A percentile compares a stretch with the other conserved stretches of the same genome.
Evolutionary conservation across 1,284 basidiomycete species (phyloP).

Genomic region (Marasmius sp.): DNA sequence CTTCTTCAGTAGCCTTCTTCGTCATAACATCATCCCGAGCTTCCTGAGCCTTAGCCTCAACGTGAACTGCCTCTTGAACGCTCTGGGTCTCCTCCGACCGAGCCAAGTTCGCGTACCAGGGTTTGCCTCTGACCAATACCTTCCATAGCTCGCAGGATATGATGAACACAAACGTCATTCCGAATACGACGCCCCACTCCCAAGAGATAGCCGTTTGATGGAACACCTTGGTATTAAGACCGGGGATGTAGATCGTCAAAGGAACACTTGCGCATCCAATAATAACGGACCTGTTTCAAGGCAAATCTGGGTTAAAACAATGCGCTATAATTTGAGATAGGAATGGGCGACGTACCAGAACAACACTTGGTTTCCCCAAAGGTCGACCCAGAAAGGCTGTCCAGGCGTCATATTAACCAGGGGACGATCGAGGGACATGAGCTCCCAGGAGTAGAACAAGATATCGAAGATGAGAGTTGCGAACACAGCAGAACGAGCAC

Average conservation of each 20-base stretch:
- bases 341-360: conserved; percentile 46
- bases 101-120: conserved; percentile 4
- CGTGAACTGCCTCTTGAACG: background rate
- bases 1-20: no score
- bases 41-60: background rate
- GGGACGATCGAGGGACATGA: conserved; percentile 41
- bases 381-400: conserved; percentile 44
- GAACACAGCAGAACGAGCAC: conserved; percentile 54
- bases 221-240: conserved; percentile 41
- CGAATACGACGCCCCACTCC: conserved; percentile 44
- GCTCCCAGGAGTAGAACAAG: conserved; percentile 41
- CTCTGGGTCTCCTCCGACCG: background rate
- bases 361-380: conserved; percentile 54
- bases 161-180: conserved; percentile 35
- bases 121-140: conserved; percentile 11
- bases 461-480: conserved; percentile 54
- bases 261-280: conserved; percentile 15
- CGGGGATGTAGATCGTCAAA: conserved; percentile 48
- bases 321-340: background rate
- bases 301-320: background rate
- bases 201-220: conserved; percentile 42
- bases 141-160: conserved; percentile 38
- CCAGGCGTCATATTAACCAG: conserved; percentile 37
- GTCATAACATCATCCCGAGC: no score
- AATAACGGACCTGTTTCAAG: background rate